Evolutionary conservation across 2,329 filamentous ascomycete species (phyloP), one percentile per base, ranked within the genome.

Genomic region (Paraconiothyrium brasiliense): DNA sequence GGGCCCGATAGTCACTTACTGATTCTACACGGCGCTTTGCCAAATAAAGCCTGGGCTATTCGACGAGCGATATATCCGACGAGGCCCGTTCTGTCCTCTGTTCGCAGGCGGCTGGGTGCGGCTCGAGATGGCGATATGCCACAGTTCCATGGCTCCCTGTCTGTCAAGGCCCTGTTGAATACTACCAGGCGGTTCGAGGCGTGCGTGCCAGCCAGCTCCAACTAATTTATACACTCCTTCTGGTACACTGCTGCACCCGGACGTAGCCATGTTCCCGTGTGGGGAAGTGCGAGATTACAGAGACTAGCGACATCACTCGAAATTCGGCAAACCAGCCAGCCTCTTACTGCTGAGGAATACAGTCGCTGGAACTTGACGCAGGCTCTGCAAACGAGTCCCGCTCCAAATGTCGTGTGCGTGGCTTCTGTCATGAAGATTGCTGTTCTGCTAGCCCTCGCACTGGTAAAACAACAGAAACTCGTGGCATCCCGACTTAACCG

Each of bases 281-380:
- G 69, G 67, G 69, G 67, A 68, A 71, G 66, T 59, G 66, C 67
- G 64, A 71, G 34, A 44, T 47, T 48, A 59, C 59, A 54, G 60
- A 48, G 61, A 49, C 64, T 66, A 63, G 67, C 67, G 59, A 61
- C 35, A 71, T 66, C 67, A 56, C n/a, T 60, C 24, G 32, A 43
- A 30, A 55, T 57, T 59, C 59, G 59, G 51, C 62, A 59, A 61
- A 54, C 62, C 57, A 61, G 41, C 46, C 41, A 64, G 47, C 24
- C 20, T 50, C 37, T 27, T n/a, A 30, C 54, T 47, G 37, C 30
- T 35, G 39, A 41, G 41, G n/a, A 8, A n/a, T 46, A 41, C 57
- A 22, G 44, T 49, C 39, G 30, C 50, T 60, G 44, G 41, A 49
- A 24, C 7, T 37, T 43, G 35, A 9, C 41, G 24, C 30, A 22